phyloP scores from a whole-genome alignment of 495 filamentous ascomycete genomes.

The Hypoxylon perforatum region DNA sequence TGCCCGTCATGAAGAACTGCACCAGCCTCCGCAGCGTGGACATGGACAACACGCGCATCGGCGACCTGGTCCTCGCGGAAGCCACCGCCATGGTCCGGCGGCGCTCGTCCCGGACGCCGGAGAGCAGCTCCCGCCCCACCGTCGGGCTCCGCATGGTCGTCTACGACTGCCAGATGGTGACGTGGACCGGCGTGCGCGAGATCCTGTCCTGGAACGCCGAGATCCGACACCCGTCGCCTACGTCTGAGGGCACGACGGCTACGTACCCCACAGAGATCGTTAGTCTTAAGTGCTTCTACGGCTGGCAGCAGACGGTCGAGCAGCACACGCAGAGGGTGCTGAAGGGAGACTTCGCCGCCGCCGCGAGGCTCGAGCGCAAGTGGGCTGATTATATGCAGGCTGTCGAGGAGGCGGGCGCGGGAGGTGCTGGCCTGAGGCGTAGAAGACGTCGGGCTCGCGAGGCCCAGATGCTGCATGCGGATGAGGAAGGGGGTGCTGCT shows the following conservation, averaged over 20 bases:
- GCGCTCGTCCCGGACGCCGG: slow-evolving; percentile 64
- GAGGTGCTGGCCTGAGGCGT: slow-evolving; percentile 68
- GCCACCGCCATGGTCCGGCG: slow-evolving; percentile 78
- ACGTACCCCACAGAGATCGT: slow-evolving; percentile 79
- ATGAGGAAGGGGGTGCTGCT: slow-evolving; percentile 76
- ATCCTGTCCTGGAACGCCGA: slow-evolving; percentile 86
- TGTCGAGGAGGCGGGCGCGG: slow-evolving; percentile 81
- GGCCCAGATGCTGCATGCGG: slow-evolving; percentile 76
- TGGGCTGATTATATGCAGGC: slow-evolving; percentile 97
- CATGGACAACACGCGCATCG: slow-evolving; percentile 94
- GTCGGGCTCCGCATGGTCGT: slow-evolving; percentile 81
- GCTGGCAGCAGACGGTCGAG: slow-evolving; percentile 93
- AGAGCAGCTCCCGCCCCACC: slow-evolving; percentile 54
- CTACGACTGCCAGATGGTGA: slow-evolving; percentile 90
- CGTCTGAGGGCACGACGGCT: slow-evolving; percentile 50
- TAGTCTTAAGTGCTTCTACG: slow-evolving; percentile 90
- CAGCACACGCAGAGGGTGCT: slow-evolving; percentile 89
- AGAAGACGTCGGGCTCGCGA: slow-evolving; percentile 80
- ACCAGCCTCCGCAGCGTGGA: slow-evolving; percentile 74
- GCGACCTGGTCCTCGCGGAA: slow-evolving; percentile 87
- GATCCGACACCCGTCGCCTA: slow-evolving; percentile 57
- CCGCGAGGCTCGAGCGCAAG: slow-evolving; percentile 80
- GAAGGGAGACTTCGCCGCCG: slow-evolving; percentile 75
- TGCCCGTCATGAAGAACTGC: slow-evolving; percentile 82
- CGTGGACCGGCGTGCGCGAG: slow-evolving; percentile 92